phyloP scores from a whole-genome alignment of 1,139 yeast genomes.

The Candida sp. region DNA sequence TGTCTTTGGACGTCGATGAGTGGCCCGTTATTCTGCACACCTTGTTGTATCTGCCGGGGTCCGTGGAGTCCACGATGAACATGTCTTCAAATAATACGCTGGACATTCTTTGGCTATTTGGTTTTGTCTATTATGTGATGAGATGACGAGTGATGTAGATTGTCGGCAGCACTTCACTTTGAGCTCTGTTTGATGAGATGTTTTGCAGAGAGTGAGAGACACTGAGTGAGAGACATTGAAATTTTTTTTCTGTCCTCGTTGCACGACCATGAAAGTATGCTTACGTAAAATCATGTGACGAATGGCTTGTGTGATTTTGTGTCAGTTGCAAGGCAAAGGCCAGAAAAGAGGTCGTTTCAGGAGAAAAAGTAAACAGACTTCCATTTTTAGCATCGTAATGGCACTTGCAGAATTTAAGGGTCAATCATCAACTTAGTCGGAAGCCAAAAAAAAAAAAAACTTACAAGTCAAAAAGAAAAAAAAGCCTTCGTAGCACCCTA shows the following conservation, averaged over 20 bases:
- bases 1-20: slow-evolving; percentile 83
- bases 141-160: neutral
- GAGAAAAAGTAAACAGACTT: slow-evolving; percentile 1
- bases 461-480: too few species aligned
- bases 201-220: neutral
- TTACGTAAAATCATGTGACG: neutral
- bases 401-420: neutral
- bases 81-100: slow-evolving; percentile 92
- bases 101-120: slow-evolving; percentile 52
- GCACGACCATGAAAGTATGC: neutral
- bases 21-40: slow-evolving; percentile 90
- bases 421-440: neutral
- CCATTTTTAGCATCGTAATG: slow-evolving; percentile 7
- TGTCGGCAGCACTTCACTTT: too few species aligned
- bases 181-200: slow-evolving; percentile 3
- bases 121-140: neutral
- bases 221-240: neutral
- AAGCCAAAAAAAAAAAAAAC: too few species aligned
- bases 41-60: slow-evolving; percentile 90
- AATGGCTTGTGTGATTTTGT: neutral
- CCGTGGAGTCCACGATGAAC: slow-evolving; percentile 85
- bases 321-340: too few species aligned
- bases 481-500: neutral
- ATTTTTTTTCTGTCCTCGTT: slow-evolving; percentile 1
- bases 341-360: neutral